phyloP scores from a whole-genome alignment of 169 alveolate genomes.

The Pseudocohnilembus persalinus region DNA sequence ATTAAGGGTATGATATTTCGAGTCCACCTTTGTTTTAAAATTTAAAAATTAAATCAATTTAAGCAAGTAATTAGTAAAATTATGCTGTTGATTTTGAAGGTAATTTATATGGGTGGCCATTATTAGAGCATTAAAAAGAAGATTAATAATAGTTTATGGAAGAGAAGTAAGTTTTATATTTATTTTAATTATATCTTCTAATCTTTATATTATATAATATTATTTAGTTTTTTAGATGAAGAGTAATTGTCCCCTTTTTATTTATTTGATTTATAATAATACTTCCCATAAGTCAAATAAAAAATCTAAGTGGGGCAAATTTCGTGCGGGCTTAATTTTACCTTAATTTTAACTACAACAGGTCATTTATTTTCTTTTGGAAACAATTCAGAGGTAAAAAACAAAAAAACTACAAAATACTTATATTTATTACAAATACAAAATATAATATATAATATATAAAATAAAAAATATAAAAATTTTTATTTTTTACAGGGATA shows the following conservation, averaged over 20 bases:
- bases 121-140: background rate
- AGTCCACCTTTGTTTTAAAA: no score
- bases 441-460: no score
- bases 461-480: no score
- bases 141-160: background rate
- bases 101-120: background rate
- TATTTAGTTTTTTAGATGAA: background rate
- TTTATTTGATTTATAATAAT: no score
- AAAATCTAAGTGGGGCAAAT: background rate
- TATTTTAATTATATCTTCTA: no score
- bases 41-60: no score
- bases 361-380: slow-evolving; percentile 53
- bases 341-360: slow-evolving; percentile 25
- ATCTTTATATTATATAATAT: no score
- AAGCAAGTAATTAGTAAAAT: background rate
- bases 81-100: background rate
- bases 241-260: background rate
- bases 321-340: slow-evolving; percentile 39
- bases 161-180: no score
- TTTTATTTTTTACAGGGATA: no score
- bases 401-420: slow-evolving; percentile 44
- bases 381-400: slow-evolving; percentile 52
- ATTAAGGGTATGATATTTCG: no score
- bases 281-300: background rate
- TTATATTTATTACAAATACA: slow-evolving; percentile 10